phyloP scores from a whole-genome alignment of 2,329 filamentous ascomycete species.

The Bipolaris zeicola region DNA sequence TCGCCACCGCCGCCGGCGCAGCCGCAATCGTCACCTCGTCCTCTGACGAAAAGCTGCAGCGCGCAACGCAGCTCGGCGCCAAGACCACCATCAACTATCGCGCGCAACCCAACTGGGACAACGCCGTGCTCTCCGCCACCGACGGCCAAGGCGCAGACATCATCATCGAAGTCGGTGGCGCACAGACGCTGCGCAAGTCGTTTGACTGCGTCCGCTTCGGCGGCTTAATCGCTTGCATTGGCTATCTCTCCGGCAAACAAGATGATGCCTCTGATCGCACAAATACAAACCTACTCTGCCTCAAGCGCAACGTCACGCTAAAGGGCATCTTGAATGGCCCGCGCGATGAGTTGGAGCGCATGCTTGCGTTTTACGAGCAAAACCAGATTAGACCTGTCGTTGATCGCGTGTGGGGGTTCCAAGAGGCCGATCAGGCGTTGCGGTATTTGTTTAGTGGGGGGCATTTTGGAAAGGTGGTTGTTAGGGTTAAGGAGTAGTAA shows the following conservation, averaged over 20 bases:
- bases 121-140: constrained; percentile 58
- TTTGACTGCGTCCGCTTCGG: constrained; percentile 53
- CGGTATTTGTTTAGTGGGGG: constrained; percentile 38
- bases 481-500: constrained; percentile 35
- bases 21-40: constrained; percentile 64
- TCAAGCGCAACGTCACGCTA: constrained; percentile 58
- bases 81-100: constrained; percentile 67
- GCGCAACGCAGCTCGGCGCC: constrained; percentile 62
- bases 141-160: constrained; percentile 53
- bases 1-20: constrained; percentile 51
- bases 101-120: constrained; percentile 63
- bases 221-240: constrained; percentile 50
- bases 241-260: constrained; percentile 58
- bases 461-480: constrained; percentile 51
- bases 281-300: constrained; percentile 64
- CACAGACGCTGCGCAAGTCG: constrained; percentile 54
- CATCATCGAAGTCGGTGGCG: constrained; percentile 59
- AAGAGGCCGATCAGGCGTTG: constrained; percentile 37
- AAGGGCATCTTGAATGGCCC: constrained; percentile 69
- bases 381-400: constrained; percentile 51
- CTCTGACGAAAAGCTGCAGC: constrained; percentile 59
- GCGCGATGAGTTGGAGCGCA: constrained; percentile 57
- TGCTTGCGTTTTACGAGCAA: constrained; percentile 50
- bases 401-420: constrained; percentile 49
- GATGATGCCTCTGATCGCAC: constrained; percentile 60